Base-by-base conservation (phyloP, 495 filamentous ascomycete genomes). In the Aspergillus kassunensis region DNA sequence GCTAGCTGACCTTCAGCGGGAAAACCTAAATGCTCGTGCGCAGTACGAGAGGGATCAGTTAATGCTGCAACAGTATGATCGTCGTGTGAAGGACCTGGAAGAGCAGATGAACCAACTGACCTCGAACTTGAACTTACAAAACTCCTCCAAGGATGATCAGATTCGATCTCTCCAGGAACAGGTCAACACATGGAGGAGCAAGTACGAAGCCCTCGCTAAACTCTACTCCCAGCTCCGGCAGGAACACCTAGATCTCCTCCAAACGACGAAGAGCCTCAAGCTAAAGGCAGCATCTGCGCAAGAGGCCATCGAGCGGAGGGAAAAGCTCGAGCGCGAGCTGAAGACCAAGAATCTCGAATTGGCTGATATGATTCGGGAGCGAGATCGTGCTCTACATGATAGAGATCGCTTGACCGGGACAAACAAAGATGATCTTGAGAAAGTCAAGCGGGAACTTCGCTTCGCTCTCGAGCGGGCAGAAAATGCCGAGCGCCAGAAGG, bases 281-380 rank as follows among this genome's bases (percentile, higher is more conserved):
- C 81, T 96, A 50, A 97, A 97, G 70, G 93, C 93, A 5, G 89
- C 91, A 2, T 97, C 92, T 3, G 95, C 93, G 0, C 91, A 97
- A 67, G 95, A 97, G 68, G 92, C 95, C 3, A 96, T 97, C 56
- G 95, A 97, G 19, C 84, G 81, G 49, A 84, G 92, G 18, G 95
- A 98, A 71, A 96, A 92, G 73, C 79, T 98, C 51, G 89, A 97
- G 71, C 84, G 92, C 9, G 93, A 98, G 69, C 86, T 97, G 63
- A 98, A 98, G 78, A 95, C 91, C 19, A 98, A 97, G 82, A 98
- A 97, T 65, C 77, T 97, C 15, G 95, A 98, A 70, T 75, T 98
- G 36, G 93, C 93, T 44, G 92, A 97, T 66, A 97, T 98, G 93
- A 98, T 98, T 52, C 83, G 93, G 5, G 93, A 98, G 68, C 79